These are phyloP conservation scores for Kwoniella bestiolae DNA, from an alignment of 768 basidiomycete genomes.

Conservation along the genomic window DNA sequence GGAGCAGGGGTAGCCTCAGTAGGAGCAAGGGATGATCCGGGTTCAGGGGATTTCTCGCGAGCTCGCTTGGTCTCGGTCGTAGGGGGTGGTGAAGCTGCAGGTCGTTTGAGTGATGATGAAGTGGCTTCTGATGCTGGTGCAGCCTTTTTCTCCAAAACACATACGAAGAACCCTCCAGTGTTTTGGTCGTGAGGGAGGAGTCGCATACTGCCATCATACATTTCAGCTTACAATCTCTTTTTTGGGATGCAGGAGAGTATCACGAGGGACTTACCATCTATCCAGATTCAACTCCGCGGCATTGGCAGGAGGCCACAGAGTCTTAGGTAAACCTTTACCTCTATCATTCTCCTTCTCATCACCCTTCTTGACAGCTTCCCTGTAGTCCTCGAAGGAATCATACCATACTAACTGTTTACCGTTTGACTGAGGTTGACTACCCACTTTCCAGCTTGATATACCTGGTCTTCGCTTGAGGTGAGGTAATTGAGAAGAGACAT, in stretches of 20 bases:
- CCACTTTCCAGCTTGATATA: slow-evolving; percentile 75
- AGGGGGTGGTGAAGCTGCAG: slow-evolving; percentile 38
- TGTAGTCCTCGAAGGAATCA: slow-evolving; percentile 66
- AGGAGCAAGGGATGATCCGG: slow-evolving; percentile 15
- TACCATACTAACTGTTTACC: slow-evolving; percentile 36
- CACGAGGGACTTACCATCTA: slow-evolving; percentile 65
- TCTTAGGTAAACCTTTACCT: slow-evolving; percentile 57
- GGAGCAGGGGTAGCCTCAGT: slow-evolving; percentile 18
- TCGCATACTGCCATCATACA: slow-evolving; percentile 66
- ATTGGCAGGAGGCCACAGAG: slow-evolving; percentile 79
- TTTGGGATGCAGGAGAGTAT: background rate
- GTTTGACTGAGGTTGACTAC: slow-evolving; percentile 52
- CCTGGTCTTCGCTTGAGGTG: slow-evolving; percentile 77
- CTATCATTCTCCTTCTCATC: slow-evolving; percentile 66
- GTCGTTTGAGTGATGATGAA: slow-evolving; percentile 42
- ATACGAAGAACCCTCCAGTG: slow-evolving; percentile 97
- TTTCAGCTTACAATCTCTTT: slow-evolving; percentile 10
- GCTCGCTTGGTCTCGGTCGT: slow-evolving; percentile 18
- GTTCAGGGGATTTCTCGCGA: slow-evolving; percentile 20
- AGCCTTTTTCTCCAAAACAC: slow-evolving; percentile 65
- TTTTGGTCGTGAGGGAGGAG: slow-evolving; percentile 95
- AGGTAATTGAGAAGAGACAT: slow-evolving; percentile 73
- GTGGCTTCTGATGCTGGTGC: slow-evolving; percentile 3
- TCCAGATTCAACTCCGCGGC: slow-evolving; percentile 67
- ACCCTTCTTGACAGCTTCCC: slow-evolving; percentile 60